Percentiles rank a stretch among this genome's conserved stretches.
These are phyloP conservation scores for Novymonas esmeraldas DNA, from an alignment of 208 protist genomes.

Conservation along the genomic window DNA sequence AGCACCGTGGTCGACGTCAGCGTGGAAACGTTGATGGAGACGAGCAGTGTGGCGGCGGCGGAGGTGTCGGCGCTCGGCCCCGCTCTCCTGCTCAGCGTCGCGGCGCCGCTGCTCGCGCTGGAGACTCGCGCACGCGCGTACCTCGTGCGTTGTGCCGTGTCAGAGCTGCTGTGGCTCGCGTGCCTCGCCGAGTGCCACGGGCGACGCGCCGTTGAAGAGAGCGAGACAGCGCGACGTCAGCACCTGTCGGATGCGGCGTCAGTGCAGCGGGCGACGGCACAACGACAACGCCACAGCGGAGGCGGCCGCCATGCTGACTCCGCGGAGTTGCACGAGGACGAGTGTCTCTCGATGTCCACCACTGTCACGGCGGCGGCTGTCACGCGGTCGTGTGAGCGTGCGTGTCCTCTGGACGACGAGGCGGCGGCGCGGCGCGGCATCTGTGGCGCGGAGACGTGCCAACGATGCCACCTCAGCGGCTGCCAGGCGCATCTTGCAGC, in stretches of 20 bases:
- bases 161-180: conserved; percentile 11
- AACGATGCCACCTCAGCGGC: neutral
- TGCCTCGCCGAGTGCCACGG: conserved; percentile 7
- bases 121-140: conserved; percentile 13
- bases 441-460: neutral
- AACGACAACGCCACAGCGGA: neutral
- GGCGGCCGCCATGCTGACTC: neutral
- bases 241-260: no score
- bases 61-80: no score
- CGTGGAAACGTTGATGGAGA: neutral
- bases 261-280: neutral
- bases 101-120: conserved; percentile 8
- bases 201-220: conserved; percentile 4
- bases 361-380: neutral
- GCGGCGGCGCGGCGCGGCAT: neutral
- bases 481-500: neutral
- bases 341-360: neutral
- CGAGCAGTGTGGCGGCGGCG: neutral
- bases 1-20: conserved; percentile 1
- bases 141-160: conserved; percentile 6
- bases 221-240: neutral
- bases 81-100: neutral
- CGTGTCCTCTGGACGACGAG: neutral
- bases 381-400: neutral
- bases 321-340: conserved; percentile 1